Evolutionary conservation across 78 protist genomes (phyloP).

Genomic region (Bodo saltans): DNA sequence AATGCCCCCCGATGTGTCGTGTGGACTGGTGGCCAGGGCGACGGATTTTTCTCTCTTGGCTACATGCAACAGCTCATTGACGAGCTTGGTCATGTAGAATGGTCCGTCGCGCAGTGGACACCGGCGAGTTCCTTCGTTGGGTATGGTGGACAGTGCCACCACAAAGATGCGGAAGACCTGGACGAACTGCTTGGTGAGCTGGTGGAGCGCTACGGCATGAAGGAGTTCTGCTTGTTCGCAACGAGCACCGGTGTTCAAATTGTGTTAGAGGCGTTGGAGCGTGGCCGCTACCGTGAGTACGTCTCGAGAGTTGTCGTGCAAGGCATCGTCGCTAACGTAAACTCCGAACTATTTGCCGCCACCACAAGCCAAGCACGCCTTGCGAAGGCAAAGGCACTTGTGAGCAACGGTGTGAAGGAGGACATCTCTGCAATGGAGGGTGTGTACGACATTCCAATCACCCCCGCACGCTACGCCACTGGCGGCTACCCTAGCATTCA

Average conservation of each 20-base stretch:
- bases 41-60: not conserved
- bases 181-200: not conserved
- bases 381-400: not conserved
- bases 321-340: not conserved
- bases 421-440: not conserved
- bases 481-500: not conserved
- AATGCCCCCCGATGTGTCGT: not conserved
- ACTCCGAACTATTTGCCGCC: not conserved
- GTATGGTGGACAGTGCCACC: not conserved
- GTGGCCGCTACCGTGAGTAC: not conserved
- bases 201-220: not conserved
- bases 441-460: not conserved
- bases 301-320: not conserved
- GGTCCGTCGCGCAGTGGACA: not conserved
- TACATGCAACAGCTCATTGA: not conserved
- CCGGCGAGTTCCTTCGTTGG: not conserved
- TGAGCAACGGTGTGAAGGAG: not conserved
- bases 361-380: not conserved
- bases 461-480: not conserved
- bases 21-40: not conserved
- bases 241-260: not conserved
- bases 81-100: not conserved
- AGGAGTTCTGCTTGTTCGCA: not conserved
- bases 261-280: not conserved
- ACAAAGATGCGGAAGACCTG: not conserved